These are phyloP conservation scores for Cyphellophora attinorum DNA, from an alignment of 2,329 filamentous ascomycete genomes.

Conservation along the genomic window DNA sequence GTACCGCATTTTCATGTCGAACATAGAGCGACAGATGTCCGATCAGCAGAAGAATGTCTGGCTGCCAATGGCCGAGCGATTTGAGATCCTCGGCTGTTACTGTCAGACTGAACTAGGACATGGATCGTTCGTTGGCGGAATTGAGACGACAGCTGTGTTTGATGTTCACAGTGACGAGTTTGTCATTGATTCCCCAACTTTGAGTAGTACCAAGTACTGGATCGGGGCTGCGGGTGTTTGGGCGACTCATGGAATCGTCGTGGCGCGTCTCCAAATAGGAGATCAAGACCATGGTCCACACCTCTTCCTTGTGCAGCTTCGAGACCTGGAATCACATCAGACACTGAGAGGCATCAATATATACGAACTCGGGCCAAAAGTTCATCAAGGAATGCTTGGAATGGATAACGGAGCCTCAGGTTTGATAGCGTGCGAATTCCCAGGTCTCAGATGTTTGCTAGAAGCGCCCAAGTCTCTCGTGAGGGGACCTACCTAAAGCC, in stretches of 20 bases:
- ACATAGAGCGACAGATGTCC: conserved; percentile 16
- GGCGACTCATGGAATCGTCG: conserved; percentile 21
- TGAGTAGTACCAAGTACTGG: conserved; percentile 23
- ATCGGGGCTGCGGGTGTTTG: conserved; percentile 20
- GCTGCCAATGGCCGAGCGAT: conserved; percentile 15
- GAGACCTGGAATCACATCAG: conserved; percentile 18
- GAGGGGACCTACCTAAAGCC: conserved; percentile 22
- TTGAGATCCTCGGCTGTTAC: conserved; percentile 22
- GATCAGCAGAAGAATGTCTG: conserved; percentile 16
- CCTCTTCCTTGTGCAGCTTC: conserved; percentile 21
- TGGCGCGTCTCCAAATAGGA: conserved; percentile 21
- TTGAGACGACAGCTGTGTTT: conserved; percentile 24
- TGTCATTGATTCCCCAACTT: conserved; percentile 21
- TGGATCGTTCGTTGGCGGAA: conserved; percentile 20
- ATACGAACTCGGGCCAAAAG: conserved; percentile 27
- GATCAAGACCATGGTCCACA: conserved; percentile 21
- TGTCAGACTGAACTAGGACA: conserved; percentile 23
- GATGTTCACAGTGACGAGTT: conserved; percentile 21
- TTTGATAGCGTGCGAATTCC: conserved; percentile 26
- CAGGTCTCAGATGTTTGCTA: conserved; percentile 22
- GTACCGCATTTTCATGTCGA: conserved; percentile 16
- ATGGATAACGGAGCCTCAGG: conserved; percentile 25
- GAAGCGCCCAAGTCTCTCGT: conserved; percentile 21
- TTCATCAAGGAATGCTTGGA: conserved; percentile 34
- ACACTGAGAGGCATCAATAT: conserved; percentile 19